Evolutionary conservation across 2,329 filamentous ascomycete species (phyloP).

Genomic region (Pseudogymnoascus sp.): DNA sequence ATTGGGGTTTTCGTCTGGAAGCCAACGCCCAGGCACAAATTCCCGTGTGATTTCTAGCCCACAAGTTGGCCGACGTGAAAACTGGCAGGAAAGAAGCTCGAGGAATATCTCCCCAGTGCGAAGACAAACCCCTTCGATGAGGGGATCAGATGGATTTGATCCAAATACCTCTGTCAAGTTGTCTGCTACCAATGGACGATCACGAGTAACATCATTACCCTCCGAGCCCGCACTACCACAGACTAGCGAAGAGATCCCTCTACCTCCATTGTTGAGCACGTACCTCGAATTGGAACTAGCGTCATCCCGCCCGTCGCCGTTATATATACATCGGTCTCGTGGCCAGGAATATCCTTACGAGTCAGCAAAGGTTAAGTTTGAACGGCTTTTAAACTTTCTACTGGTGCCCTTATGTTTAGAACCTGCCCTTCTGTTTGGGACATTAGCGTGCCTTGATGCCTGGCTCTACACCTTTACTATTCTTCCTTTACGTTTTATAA

Average conservation of each 20-base stretch:
- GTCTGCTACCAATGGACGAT: conserved; percentile 12
- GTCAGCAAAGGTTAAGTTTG: conserved; percentile 84
- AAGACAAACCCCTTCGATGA: conserved; percentile 18
- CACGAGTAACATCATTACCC: conserved; percentile 17
- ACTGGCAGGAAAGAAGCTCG: not conserved
- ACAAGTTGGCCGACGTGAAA: not conserved
- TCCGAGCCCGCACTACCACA: conserved; percentile 34
- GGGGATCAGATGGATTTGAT: conserved; percentile 24
- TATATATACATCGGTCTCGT: conserved; percentile 57
- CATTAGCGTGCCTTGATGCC: conserved; percentile 83
- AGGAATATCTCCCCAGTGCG: conserved; percentile 20
- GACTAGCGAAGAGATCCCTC: conserved; percentile 42
- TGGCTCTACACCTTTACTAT: conserved; percentile 98
- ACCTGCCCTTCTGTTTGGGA: conserved; percentile 77
- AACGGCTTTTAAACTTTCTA: conserved; percentile 83
- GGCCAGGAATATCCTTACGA: conserved; percentile 67
- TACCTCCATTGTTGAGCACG: conserved; percentile 60
- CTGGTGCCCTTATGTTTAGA: conserved; percentile 76
- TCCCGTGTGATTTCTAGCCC: conserved; percentile 2
- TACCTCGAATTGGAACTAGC: conserved; percentile 58
- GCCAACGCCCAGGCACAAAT: not conserved
- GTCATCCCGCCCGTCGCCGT: conserved; percentile 51
- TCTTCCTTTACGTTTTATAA: conserved; percentile 76
- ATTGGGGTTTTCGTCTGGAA: conserved; percentile 11
- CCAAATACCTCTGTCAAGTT: conserved; percentile 18